phyloP scores from a whole-genome alignment of 371 early-diverging fungal species.

The Mucor saturninus region DNA sequence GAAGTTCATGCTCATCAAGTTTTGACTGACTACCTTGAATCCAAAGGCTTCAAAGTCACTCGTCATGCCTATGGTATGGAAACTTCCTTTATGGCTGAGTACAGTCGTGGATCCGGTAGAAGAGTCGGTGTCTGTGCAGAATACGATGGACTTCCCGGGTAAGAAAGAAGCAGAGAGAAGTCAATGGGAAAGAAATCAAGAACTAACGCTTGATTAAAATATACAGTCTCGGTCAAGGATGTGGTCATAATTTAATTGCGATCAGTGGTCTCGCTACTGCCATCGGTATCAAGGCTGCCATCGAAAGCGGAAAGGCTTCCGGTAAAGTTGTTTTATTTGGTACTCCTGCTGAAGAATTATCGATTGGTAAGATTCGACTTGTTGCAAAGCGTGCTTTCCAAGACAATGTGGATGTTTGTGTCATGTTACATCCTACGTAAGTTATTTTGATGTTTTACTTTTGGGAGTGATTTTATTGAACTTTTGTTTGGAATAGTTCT shows the following conservation, averaged over 20 bases:
- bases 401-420: slow-evolving; percentile 63
- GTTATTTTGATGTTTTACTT: neutral
- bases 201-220: neutral
- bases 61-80: slow-evolving; percentile 59
- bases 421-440: slow-evolving; percentile 83
- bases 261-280: slow-evolving; percentile 75
- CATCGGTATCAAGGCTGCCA: slow-evolving; percentile 59
- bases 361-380: slow-evolving; percentile 77
- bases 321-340: slow-evolving; percentile 76
- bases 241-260: slow-evolving; percentile 74
- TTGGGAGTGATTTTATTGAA: neutral
- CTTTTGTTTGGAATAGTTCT: slow-evolving; percentile 16
- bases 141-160: slow-evolving; percentile 70
- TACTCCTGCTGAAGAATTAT: slow-evolving; percentile 80
- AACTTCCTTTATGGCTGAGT: slow-evolving; percentile 70
- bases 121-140: slow-evolving; percentile 64
- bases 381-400: slow-evolving; percentile 70
- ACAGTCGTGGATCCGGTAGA: slow-evolving; percentile 44
- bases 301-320: slow-evolving; percentile 56
- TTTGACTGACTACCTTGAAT: slow-evolving; percentile 61
- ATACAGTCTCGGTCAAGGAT: slow-evolving; percentile 62
- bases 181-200: neutral
- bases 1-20: slow-evolving; percentile 61
- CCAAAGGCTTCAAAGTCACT: slow-evolving; percentile 60
- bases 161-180: slow-evolving; percentile 19